Evolutionary conservation across 139 green algal genomes (phyloP).

Genomic region (Closterium sp.): DNA sequence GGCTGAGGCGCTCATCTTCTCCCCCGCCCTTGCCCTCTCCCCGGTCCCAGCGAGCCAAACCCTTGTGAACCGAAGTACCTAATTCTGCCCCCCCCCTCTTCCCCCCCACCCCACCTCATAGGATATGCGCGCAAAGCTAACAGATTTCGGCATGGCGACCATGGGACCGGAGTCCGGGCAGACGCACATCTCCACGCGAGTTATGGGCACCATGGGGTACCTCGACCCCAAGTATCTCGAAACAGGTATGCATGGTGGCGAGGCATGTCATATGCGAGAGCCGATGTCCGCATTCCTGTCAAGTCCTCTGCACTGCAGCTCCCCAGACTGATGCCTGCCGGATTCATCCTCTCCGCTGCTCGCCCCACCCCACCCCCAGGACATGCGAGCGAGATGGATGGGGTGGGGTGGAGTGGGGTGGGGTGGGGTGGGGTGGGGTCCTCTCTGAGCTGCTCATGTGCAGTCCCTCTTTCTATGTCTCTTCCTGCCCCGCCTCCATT

Average conservation of each 20-base stretch:
- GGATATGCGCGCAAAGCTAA: conserved; percentile 40
- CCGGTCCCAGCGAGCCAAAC: no score
- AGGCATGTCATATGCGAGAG: neutral
- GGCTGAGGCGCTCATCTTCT: no score
- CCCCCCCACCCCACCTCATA: neutral
- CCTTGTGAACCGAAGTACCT: no score
- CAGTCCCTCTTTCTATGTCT: no score
- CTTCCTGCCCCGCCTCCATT: no score
- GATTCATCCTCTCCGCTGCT: neutral
- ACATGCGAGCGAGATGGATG: no score
- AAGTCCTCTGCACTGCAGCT: neutral
- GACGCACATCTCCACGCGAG: conserved; percentile 34
- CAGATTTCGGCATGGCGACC: conserved; percentile 58
- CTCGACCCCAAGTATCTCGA: conserved; percentile 55
- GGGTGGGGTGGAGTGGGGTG: no score
- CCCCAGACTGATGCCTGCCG: neutral
- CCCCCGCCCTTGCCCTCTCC: no score
- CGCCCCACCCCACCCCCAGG: no score
- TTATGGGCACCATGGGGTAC: conserved; percentile 58
- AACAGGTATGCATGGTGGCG: conserved; percentile 1
- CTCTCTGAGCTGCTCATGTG: no score
- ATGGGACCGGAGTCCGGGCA: neutral
- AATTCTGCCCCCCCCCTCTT: no score
- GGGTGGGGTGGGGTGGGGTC: no score
- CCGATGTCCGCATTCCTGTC: neutral